phyloP scores from a whole-genome alignment of 768 basidiomycete species.

The Lactarius pseudohatsudake region DNA sequence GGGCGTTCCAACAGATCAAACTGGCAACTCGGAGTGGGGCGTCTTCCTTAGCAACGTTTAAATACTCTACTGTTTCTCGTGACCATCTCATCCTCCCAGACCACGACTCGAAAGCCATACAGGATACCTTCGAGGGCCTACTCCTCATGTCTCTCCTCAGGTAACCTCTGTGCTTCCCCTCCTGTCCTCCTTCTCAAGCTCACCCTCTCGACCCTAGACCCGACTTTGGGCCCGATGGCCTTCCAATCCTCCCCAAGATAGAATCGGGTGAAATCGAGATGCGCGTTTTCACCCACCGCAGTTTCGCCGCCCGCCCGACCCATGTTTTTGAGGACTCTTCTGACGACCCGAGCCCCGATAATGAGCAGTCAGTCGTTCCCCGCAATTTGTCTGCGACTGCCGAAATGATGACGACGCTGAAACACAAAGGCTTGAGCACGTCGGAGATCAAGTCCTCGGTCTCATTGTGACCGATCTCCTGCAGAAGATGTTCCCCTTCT shows the following conservation, averaged over 20 bases:
- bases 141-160: slow-evolving; percentile 22
- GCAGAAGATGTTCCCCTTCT: slow-evolving; percentile 59
- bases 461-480: slow-evolving; percentile 66
- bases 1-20: slow-evolving; percentile 1
- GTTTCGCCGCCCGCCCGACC: slow-evolving; percentile 64
- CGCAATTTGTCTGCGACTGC: not conserved
- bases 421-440: slow-evolving; percentile 61
- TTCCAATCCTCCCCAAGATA: slow-evolving; percentile 64
- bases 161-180: slow-evolving; percentile 9
- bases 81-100: not conserved
- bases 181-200: not conserved
- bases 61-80: slow-evolving; percentile 10
- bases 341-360: slow-evolving; percentile 75
- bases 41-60: slow-evolving; percentile 8
- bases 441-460: slow-evolving; percentile 73
- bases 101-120: slow-evolving; percentile 6
- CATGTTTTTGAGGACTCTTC: slow-evolving; percentile 75
- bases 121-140: slow-evolving; percentile 24
- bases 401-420: slow-evolving; percentile 4
- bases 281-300: slow-evolving; percentile 76
- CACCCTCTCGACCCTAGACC: slow-evolving; percentile 33
- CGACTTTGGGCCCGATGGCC: slow-evolving; percentile 36
- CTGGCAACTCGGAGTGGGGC: not conserved
- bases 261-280: slow-evolving; percentile 42
- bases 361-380: slow-evolving; percentile 60